These are phyloP conservation scores for Tricholomella constricta DNA, from an alignment of 768 basidiomycete genomes.

Conservation along the genomic window DNA sequence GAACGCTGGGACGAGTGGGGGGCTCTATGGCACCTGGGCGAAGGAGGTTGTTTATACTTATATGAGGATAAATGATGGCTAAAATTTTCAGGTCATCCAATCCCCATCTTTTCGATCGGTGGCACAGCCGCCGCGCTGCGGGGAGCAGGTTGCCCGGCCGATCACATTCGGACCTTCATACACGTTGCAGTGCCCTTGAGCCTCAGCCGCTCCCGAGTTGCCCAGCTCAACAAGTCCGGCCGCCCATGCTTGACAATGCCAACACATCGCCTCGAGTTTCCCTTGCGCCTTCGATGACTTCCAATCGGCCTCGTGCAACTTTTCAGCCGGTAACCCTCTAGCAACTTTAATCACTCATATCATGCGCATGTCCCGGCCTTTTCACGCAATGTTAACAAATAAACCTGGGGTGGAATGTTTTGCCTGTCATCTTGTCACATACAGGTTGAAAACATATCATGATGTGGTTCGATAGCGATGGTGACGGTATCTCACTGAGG, in stretches of 20 bases:
- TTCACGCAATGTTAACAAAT: background rate
- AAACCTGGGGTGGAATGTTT: background rate
- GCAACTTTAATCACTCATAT: background rate
- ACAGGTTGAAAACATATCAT: background rate
- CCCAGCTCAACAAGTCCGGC: too few species aligned
- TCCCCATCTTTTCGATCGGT: too few species aligned
- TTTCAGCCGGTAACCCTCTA: background rate
- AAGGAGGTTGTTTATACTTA: background rate
- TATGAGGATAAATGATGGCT: background rate
- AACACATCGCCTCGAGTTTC: background rate
- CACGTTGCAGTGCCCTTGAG: background rate
- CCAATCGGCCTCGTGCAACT: background rate
- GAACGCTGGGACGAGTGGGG: conserved; percentile 5
- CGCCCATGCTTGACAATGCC: background rate
- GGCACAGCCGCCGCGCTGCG: conserved; percentile 10
- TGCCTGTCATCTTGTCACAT: conserved; percentile 1
- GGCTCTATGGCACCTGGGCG: background rate
- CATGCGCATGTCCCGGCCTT: background rate
- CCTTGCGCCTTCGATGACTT: background rate
- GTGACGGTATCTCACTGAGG: background rate
- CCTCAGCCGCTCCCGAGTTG: background rate
- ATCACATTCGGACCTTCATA: background rate
- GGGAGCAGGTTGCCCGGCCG: background rate
- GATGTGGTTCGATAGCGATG: background rate
- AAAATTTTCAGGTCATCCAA: conserved; percentile 2